Percentiles rank a stretch among this genome's conserved stretches.
Conservation (phyloP, 2,329 filamentous ascomycete genomes). For the Chaetomiaceae sp. region DNA sequence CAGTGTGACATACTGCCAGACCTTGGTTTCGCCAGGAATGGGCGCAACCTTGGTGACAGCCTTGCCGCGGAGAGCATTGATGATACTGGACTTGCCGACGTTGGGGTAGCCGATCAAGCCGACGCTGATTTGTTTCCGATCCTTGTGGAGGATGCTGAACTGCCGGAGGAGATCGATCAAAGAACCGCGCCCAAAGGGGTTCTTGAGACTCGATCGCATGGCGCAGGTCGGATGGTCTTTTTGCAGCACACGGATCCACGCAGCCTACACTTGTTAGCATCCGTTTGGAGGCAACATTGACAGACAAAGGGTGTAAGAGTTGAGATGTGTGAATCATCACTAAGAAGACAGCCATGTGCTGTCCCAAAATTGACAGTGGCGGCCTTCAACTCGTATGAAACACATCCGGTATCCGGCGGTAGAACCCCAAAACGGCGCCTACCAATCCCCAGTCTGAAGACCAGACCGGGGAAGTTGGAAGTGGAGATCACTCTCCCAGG, state of each 20-base stretch:
- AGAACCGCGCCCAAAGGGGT: conserved; percentile 94
- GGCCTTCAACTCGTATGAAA: conserved; percentile 97
- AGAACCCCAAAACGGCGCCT: conserved; percentile 81
- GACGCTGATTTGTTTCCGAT: conserved; percentile 91
- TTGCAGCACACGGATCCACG: conserved; percentile 84
- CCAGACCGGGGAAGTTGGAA: conserved; percentile 60
- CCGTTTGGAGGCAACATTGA: conserved; percentile 19
- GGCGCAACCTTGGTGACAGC: conserved; percentile 91
- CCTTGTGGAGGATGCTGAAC: conserved; percentile 83
- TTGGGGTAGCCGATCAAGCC: conserved; percentile 78
- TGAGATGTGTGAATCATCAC: conserved; percentile 83
- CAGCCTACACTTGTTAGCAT: conserved; percentile 57
- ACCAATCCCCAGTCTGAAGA: conserved; percentile 61
- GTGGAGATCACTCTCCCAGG: conserved; percentile 84
- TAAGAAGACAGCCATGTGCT: conserved; percentile 85
- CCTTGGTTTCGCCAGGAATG: conserved; percentile 86
- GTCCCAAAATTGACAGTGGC: conserved; percentile 54
- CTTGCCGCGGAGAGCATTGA: conserved; percentile 93
- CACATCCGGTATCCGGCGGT: conserved; percentile 70
- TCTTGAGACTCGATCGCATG: conserved; percentile 91
- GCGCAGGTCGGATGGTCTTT: conserved; percentile 91
- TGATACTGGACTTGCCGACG: conserved; percentile 92
- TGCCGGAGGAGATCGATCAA: conserved; percentile 88
- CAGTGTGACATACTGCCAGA: conserved; percentile 95
- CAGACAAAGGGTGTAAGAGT: conserved; percentile 17